Evolutionary conservation across 768 basidiomycete genomes (phyloP).

Genomic region (Hemileccinum rubropunctum): DNA sequence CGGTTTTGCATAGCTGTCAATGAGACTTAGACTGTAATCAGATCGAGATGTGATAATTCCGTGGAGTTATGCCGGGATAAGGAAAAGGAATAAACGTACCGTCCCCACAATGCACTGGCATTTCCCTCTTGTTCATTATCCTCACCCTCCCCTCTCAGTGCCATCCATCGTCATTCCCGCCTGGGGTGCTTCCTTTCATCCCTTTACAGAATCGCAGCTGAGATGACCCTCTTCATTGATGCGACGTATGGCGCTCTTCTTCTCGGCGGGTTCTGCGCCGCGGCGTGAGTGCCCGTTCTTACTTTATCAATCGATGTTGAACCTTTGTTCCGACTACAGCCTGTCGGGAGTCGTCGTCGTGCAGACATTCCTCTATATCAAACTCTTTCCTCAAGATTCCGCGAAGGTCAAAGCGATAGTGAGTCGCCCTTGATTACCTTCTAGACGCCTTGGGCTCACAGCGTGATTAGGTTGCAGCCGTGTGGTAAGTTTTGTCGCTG

Average conservation of each 20-base stretch:
- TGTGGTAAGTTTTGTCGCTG: conserved; percentile 17
- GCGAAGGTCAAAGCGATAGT: conserved; percentile 22
- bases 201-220: too few species aligned
- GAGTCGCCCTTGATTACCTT: conserved; percentile 1
- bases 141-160: background rate
- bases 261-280: conserved; percentile 29
- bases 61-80: too few species aligned
- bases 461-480: conserved; percentile 20
- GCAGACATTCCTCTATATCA: conserved; percentile 30
- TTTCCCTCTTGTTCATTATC: background rate
- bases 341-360: conserved; percentile 28
- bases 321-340: conserved; percentile 9
- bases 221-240: conserved; percentile 14
- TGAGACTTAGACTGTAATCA: too few species aligned
- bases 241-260: conserved; percentile 29
- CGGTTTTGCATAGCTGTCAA: background rate
- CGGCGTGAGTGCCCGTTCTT: conserved; percentile 16
- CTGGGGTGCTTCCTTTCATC: background rate
- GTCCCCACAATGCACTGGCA: too few species aligned
- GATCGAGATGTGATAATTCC: too few species aligned
- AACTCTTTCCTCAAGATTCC: conserved; percentile 27
- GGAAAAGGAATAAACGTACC: too few species aligned
- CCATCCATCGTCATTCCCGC: background rate
- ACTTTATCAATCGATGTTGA: background rate
- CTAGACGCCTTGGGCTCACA: background rate